phyloP scores from a whole-genome alignment of 257 asterid species.

The Anisodus tanguticus region DNA sequence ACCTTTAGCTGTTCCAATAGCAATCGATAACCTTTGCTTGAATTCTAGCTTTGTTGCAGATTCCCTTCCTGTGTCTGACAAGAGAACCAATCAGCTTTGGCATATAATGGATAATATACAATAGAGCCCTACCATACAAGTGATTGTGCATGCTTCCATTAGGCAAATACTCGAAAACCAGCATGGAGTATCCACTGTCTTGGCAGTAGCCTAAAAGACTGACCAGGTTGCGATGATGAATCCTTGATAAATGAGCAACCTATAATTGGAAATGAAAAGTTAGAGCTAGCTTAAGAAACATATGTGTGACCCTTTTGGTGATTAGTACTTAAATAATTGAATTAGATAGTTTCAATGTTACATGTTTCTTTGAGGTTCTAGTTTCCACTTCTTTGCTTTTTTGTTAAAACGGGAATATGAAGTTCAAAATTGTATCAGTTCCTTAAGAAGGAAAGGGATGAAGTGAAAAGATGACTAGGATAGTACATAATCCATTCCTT shows the following conservation, averaged over 20 bases:
- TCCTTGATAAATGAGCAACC: conserved; percentile 57
- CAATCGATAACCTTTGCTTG: conserved; percentile 73
- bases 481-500: neutral
- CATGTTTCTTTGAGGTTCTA: neutral
- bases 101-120: neutral
- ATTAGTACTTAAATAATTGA: conserved; percentile 14
- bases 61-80: conserved; percentile 45
- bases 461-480: conserved; percentile 1
- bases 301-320: neutral
- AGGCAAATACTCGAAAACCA: conserved; percentile 69
- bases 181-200: conserved; percentile 66
- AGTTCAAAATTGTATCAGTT: neutral
- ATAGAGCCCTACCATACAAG: conserved; percentile 57
- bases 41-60: conserved; percentile 64
- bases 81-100: conserved; percentile 20
- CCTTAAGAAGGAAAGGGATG: conserved; percentile 1
- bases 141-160: conserved; percentile 70
- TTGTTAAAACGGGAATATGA: neutral
- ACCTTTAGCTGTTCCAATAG: conserved; percentile 85
- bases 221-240: conserved; percentile 68
- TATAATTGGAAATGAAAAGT: conserved; percentile 37
- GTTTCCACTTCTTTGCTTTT: neutral
- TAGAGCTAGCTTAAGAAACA: conserved; percentile 29
- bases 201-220: conserved; percentile 71
- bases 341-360: neutral